Evolutionary conservation across 75 land plant species (phyloP).

Genomic region (Cupressus sempervirens): DNA sequence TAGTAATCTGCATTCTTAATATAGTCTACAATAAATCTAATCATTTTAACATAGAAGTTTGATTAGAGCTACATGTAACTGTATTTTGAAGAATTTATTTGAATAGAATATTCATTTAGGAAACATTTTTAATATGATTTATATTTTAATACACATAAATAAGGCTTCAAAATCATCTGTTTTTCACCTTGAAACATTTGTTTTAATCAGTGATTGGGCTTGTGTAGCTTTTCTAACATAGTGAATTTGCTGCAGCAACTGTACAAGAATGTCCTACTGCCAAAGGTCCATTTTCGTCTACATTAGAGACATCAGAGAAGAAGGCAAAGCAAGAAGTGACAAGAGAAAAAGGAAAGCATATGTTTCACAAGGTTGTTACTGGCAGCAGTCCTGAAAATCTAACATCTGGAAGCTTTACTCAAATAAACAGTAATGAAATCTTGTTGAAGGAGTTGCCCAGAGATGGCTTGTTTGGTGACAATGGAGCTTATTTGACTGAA

Average conservation of each 20-base stretch:
- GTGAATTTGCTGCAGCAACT: not conserved
- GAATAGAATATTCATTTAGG: not conserved
- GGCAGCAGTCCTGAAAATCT: not conserved
- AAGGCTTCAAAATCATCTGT: not conserved
- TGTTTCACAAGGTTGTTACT: not conserved
- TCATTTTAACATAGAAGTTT: too few relatives aligned
- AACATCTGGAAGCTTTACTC: not conserved
- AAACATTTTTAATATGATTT: not conserved
- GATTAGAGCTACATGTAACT: not conserved
- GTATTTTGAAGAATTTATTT: not conserved
- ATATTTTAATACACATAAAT: not conserved
- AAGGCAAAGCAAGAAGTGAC: not conserved
- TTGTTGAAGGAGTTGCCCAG: not conserved
- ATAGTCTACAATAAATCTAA: too few relatives aligned
- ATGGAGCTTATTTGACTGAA: conserved; percentile 1
- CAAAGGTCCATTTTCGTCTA: not conserved
- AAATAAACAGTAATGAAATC: not conserved
- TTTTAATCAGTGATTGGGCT: not conserved
- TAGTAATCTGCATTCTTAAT: too few relatives aligned
- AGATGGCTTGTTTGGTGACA: not conserved
- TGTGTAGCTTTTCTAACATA: not conserved
- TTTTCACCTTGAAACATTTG: not conserved
- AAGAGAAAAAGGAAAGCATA: conserved; percentile 1
- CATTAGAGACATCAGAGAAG: conserved; percentile 5
- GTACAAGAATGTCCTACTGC: not conserved